Evolutionary conservation across 225 moss, liverwort and hornwort genomes (phyloP), one percentile per base, ranked within the genome.

Genomic region (Marchantia polymorpha): DNA sequence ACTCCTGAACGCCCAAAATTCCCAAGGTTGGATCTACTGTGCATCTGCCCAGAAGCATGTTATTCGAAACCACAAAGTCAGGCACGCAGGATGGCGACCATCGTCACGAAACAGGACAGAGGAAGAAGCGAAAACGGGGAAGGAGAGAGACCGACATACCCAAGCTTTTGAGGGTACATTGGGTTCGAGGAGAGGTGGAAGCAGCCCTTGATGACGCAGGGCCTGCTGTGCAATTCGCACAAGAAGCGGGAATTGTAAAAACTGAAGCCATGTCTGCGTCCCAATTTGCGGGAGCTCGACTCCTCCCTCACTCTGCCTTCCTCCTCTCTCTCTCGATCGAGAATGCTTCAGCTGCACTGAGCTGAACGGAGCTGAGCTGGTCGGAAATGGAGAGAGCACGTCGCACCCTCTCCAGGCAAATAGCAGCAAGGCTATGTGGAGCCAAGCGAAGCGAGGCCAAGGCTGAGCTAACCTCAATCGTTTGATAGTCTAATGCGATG

Each of bases 201-300:
- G 77, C 47, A 51, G 47, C 26, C 77, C 48, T 11, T 23, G 63
- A 16, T 7, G 77, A 20, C 25, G 65, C 50, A 4, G 14, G 15
- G 23, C 30, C 49, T 39, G 77, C 77, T 14, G 64, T 22, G 77
- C 61, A 77, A 77, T 59, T 48, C n/a, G 47, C 77, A 58, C 74
- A 75, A 31, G 30, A 30, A 55, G 74, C 56, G 49, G 77, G 49
- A 46, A 77, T 47, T 51, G 77, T 47, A 64, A 63, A 26, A 25
- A 49, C 64, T 49, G 77, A 47, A 63, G 77, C 77, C 77, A 77
- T 77, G 48, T 30, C 74, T 74, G 53, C 74, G 53, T 54, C 39
- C 74, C 74, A 75, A 75, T 75, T 31, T 17, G 7, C 16, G 7
- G 31, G 56, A 52, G 19, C 54, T 26, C 56, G 7, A 4, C 26